These are phyloP conservation scores for Colletotrichum somersetense DNA, from an alignment of 2,329 filamentous ascomycete genomes.

Conservation along the genomic window DNA sequence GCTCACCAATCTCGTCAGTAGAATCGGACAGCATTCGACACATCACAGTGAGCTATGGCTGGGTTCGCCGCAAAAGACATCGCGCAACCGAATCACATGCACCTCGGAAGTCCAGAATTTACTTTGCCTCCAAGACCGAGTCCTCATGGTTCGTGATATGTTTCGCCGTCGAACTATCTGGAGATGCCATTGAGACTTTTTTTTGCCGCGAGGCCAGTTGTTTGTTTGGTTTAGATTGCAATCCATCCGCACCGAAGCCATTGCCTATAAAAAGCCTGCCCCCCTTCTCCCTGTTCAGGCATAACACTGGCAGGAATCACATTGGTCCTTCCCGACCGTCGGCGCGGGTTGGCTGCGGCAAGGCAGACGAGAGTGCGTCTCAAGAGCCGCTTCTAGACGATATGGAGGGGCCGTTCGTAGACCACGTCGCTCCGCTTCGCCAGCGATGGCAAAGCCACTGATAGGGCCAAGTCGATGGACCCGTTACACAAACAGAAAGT, in stretches of 20 bases:
- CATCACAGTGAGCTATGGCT: not conserved
- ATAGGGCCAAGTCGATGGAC: not conserved
- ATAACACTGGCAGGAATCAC: not conserved
- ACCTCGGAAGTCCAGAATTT: not conserved
- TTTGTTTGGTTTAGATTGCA: not conserved
- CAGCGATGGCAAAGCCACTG: not conserved
- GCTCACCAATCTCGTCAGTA: not conserved
- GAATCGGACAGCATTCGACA: not conserved
- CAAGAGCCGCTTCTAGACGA: not conserved
- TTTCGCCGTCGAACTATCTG: not conserved
- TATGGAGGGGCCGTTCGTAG: not conserved
- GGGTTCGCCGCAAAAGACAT: not conserved
- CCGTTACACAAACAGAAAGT: not conserved
- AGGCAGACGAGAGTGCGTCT: not conserved
- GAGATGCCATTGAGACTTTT: not conserved
- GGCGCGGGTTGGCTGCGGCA: not conserved
- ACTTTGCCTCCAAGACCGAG: not conserved
- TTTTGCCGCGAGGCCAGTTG: not conserved
- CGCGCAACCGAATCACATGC: not conserved
- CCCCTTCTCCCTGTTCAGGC: not conserved
- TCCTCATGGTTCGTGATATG: not conserved
- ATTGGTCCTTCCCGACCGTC: not conserved
- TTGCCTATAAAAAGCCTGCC: not conserved
- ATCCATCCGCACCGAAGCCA: not conserved
- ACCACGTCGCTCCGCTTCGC: not conserved